Conservation (phyloP, 352 stramenopile genomes). For the Phytophthora cryptogea region DNA sequence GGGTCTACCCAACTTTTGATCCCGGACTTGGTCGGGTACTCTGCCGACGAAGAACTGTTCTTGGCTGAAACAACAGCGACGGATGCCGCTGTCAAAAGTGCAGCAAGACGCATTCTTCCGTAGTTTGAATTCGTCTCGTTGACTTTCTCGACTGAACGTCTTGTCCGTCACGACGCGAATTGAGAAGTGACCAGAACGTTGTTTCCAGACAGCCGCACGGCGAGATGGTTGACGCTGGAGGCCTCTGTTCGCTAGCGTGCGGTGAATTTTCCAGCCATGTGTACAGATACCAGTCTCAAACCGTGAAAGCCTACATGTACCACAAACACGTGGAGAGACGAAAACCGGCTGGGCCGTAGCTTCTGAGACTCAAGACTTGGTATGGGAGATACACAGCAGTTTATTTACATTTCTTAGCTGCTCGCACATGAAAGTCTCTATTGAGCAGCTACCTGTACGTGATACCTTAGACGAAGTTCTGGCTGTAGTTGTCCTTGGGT, state of each 20-base stretch:
- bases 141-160: background rate
- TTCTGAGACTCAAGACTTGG: slow-evolving; percentile 10
- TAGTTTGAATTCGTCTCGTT: slow-evolving; percentile 3
- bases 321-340: slow-evolving; percentile 25
- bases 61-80: slow-evolving; percentile 11
- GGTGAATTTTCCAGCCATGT: slow-evolving; percentile 27
- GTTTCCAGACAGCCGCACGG: slow-evolving; percentile 9
- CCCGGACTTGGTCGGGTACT: slow-evolving; percentile 55
- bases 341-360: slow-evolving; percentile 16
- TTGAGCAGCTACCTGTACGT: background rate
- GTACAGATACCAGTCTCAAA: slow-evolving; percentile 22
- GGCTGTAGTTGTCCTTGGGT: slow-evolving; percentile 60
- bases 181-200: slow-evolving; percentile 18
- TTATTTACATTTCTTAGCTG: slow-evolving; percentile 31
- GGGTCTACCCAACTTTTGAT: slow-evolving; percentile 59
- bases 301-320: slow-evolving; percentile 4
- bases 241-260: slow-evolving; percentile 23
- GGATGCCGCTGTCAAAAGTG: slow-evolving; percentile 5
- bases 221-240: slow-evolving; percentile 2
- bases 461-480: slow-evolving; percentile 59
- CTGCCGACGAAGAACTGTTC: slow-evolving; percentile 11
- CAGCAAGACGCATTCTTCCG: slow-evolving; percentile 18
- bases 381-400: slow-evolving; percentile 25
- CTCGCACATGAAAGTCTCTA: too few relatives aligned
- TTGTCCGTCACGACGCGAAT: slow-evolving; percentile 6